A percentile compares a stretch with the other conserved stretches of the same genome.
Conservation (phyloP, 2,329 filamentous ascomycete genomes). For the Lanzia echinophila region DNA sequence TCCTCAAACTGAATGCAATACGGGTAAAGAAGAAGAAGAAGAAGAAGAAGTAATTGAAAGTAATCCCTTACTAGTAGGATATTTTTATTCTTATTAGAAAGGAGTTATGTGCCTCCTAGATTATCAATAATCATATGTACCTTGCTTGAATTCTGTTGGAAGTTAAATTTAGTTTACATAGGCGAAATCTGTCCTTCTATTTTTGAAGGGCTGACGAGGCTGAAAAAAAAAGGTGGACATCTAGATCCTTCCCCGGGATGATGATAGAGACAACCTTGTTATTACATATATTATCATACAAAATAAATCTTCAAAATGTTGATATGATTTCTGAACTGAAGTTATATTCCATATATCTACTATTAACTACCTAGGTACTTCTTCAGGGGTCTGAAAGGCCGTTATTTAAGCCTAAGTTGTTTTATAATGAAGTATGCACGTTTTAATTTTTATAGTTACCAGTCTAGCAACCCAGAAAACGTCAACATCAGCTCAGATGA, state of each 20-base stretch:
- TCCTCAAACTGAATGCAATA: conserved; percentile 6
- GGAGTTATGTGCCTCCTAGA: conserved; percentile 3
- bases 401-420: too few species aligned
- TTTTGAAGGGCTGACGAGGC: conserved; percentile 6
- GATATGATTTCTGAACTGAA: too few species aligned
- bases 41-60: not conserved
- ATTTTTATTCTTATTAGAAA: not conserved
- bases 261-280: too few species aligned
- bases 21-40: not conserved
- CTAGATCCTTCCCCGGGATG: not conserved
- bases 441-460: not conserved
- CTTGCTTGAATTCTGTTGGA: conserved; percentile 9
- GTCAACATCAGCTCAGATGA: too few species aligned
- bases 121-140: conserved; percentile 3
- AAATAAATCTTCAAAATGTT: not conserved
- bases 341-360: not conserved
- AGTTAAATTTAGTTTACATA: conserved; percentile 8
- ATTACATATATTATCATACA: not conserved
- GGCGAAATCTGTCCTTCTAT: conserved; percentile 11
- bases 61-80: conserved; percentile 6
- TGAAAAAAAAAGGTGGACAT: not conserved
- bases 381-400: too few species aligned
- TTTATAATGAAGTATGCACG: not conserved
- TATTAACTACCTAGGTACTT: not conserved
- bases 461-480: not conserved